Evolutionary conservation across 1,139 yeast genomes (phyloP), one percentile per base, ranked within the genome.

Genomic region (Pneumocystis oryctolagi): DNA sequence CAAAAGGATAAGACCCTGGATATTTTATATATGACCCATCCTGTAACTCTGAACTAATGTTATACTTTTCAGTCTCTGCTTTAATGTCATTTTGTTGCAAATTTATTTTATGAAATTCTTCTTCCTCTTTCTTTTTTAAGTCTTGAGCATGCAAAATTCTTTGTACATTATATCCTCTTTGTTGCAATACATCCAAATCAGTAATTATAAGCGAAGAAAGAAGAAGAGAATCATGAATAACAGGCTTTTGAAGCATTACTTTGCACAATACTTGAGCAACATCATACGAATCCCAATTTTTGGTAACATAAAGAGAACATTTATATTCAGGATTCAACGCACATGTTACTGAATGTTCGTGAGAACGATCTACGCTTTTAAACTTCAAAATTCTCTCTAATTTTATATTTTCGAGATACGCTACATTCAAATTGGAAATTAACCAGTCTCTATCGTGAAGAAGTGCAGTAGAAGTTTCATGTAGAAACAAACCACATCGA

Each of bases 81-180:
- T 47, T 16, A 4, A 47, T 47, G 8, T 47, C 31, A 25, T 47
- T 30, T n/a, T 40, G 53, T 25, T 47, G 3, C 25, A n/a, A 47
- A 25, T 47, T 58, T 58, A 58, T 59, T 61, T 65, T 57, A 53
- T 32, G 59, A 25, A 57, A 47, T 37, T 62, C 62, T 35, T 61
- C 62, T 14, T 64, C 64, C 2, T 62, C 66, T 14, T 63, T 61
- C 32, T 61, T 64, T 37, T 68, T 69, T 61, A 67, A 66, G 42
- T 70, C 70, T 40, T 70, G 68, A 60, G 69, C 66, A 37, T 66
- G 66, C 58, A 74, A 65, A 32, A 76, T 67, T 25, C 77, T 65
- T 34, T 71, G 71, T 12, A 76, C 77, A 66, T 76, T 75, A 66
- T 73, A 76, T 4, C 79, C 79, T 62, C 76, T 73, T 61, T 70